Conservation (phyloP, 2,329 filamentous ascomycete species). For the Nemania sp. region DNA sequence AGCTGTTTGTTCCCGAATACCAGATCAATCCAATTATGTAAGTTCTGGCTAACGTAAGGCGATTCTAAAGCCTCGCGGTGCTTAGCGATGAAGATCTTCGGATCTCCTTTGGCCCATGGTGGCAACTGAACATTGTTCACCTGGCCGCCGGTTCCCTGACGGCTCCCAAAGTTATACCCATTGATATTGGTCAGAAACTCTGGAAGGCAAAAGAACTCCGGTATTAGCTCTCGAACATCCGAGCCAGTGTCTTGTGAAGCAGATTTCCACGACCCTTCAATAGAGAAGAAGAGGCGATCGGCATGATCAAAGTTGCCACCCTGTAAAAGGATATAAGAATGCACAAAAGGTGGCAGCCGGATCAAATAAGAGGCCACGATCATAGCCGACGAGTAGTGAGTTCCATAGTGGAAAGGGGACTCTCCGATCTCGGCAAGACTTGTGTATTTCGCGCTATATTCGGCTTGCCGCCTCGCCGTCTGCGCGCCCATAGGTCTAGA, state of each 20-base stretch:
- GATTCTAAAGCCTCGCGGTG: constrained; percentile 95
- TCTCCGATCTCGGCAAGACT: constrained; percentile 92
- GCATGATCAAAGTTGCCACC: constrained; percentile 97
- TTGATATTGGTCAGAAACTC: constrained; percentile 96
- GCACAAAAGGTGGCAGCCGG: constrained; percentile 90
- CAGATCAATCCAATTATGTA: constrained; percentile 95
- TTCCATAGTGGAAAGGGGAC: constrained; percentile 94
- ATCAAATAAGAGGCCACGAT: constrained; percentile 97
- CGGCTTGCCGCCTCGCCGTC: constrained; percentile 71
- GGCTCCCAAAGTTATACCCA: constrained; percentile 86
- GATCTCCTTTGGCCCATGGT: constrained; percentile 94
- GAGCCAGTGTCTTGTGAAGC: constrained; percentile 88
- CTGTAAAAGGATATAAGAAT: constrained; percentile 91
- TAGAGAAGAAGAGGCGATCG: constrained; percentile 91
- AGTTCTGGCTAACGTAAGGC: constrained; percentile 82
- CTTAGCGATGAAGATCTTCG: constrained; percentile 92
- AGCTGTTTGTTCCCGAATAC: constrained; percentile 94
- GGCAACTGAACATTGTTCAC: constrained; percentile 90
- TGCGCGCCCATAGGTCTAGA: constrained; percentile 97
- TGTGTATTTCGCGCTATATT: constrained; percentile 82
- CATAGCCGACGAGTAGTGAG: constrained; percentile 98
- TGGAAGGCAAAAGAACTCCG: constrained; percentile 95
- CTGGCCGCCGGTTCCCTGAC: constrained; percentile 76
- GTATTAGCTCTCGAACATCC: constrained; percentile 91
- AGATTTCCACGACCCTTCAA: constrained; percentile 88